Evolutionary conservation across 2,329 filamentous ascomycete genomes (phyloP).

Genomic region (Diaporthe helianthi): DNA sequence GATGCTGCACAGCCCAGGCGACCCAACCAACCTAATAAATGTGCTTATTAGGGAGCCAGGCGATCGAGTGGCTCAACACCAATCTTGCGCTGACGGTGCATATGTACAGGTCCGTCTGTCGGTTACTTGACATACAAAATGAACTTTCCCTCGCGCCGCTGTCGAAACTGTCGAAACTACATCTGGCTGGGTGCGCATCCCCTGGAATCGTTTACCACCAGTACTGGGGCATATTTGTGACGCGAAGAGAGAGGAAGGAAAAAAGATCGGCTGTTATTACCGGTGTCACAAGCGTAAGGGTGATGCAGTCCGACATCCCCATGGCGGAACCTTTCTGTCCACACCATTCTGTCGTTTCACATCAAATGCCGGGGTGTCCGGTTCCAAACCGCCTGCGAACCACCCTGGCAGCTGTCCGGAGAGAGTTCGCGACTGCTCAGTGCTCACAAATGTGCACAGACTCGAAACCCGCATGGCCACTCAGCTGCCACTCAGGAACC

Average conservation of each 20-base stretch:
- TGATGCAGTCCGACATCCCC: constrained; percentile 5
- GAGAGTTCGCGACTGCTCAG: constrained; percentile 1
- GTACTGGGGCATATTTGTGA: background rate
- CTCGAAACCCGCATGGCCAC: background rate
- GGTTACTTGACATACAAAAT: background rate
- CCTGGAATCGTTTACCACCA: background rate
- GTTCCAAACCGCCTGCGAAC: background rate
- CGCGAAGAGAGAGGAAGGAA: background rate
- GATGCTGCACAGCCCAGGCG: background rate
- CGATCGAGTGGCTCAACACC: too few relatives aligned
- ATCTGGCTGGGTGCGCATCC: background rate
- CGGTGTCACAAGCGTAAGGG: background rate
- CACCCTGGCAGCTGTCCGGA: too few relatives aligned
- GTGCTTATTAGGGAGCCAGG: too few relatives aligned
- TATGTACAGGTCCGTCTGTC: too few relatives aligned
- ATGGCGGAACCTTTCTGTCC: background rate
- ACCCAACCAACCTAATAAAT: background rate
- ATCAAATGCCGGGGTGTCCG: background rate
- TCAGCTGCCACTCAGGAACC: too few relatives aligned
- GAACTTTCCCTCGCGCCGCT: background rate
- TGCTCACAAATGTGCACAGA: constrained; percentile 5
- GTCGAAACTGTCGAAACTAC: background rate
- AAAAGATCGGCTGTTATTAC: background rate
- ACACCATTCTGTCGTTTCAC: constrained; percentile 16
- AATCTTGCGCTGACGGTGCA: background rate